Evolutionary conservation across 2,329 filamentous ascomycete genomes (phyloP).

Genomic region (Ceratocystis lukuohia): DNA sequence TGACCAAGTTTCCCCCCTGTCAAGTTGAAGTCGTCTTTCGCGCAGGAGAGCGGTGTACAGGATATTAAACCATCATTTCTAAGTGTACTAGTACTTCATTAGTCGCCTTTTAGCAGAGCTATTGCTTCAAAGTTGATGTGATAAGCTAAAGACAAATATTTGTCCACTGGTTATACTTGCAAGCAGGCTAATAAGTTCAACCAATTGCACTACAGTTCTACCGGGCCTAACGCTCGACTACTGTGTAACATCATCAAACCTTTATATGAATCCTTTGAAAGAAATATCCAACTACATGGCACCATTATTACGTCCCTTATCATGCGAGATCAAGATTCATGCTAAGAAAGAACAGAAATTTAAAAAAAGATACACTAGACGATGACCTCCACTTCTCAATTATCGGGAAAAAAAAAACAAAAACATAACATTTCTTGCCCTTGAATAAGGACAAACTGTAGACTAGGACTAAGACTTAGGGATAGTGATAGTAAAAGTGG

Average conservation of each 20-base stretch:
- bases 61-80: too few species aligned
- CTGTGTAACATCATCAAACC: not conserved
- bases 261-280: not conserved
- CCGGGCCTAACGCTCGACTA: not conserved
- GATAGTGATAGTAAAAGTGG: not conserved
- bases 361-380: not conserved
- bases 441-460: not conserved
- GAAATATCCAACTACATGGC: not conserved
- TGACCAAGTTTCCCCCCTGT: too few species aligned
- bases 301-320: not conserved
- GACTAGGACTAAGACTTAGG: constrained; percentile 5
- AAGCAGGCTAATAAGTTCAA: too few species aligned
- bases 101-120: too few species aligned
- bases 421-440: constrained; percentile 8
- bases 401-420: not conserved
- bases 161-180: too few species aligned
- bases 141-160: too few species aligned
- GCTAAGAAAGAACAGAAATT: not conserved
- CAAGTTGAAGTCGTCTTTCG: too few species aligned
- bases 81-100: too few species aligned
- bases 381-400: not conserved
- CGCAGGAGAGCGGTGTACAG: too few species aligned
- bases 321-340: too few species aligned
- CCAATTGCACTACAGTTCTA: not conserved
- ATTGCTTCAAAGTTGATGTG: too few species aligned